Percentiles rank a stretch among this genome's conserved stretches.
Evolutionary conservation across 495 filamentous ascomycete species (phyloP).

Genomic region (Lophiostoma macrostomum): DNA sequence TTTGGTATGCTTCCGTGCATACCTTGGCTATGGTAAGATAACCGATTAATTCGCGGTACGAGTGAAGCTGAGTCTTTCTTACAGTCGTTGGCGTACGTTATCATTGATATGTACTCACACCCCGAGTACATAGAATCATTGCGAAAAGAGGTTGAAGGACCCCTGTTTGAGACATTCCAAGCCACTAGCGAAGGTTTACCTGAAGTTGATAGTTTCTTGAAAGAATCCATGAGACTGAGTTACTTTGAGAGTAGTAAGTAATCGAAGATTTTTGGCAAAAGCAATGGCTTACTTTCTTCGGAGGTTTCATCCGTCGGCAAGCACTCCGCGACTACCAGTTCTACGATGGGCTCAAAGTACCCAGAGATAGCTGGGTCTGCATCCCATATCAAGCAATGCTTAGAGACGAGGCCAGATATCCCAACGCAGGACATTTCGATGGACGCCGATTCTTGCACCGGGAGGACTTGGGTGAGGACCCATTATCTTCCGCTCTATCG

Average conservation of each 20-base stretch:
- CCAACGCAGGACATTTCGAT: neutral
- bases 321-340: conserved; percentile 7
- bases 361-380: conserved; percentile 5
- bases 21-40: neutral
- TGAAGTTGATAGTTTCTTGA: conserved; percentile 12
- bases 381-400: conserved; percentile 3
- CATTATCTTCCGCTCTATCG: neutral
- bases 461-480: neutral
- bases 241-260: too few relatives aligned
- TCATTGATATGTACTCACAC: conserved; percentile 13
- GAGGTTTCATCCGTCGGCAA: too few relatives aligned
- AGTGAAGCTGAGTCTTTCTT: neutral
- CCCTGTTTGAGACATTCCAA: neutral
- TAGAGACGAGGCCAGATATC: neutral
- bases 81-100: too few relatives aligned
- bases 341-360: neutral
- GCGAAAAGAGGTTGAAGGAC: conserved; percentile 7
- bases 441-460: conserved; percentile 1
- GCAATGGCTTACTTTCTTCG: too few relatives aligned
- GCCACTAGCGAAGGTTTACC: conserved; percentile 7
- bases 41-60: neutral
- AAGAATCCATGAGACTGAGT: too few relatives aligned
- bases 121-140: conserved; percentile 16
- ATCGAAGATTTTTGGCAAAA: too few relatives aligned
- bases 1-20: conserved; percentile 9